These are phyloP conservation scores for Acanthamoeba polyphaga DNA, from an alignment of 208 protist genomes.

Conservation along the genomic window DNA sequence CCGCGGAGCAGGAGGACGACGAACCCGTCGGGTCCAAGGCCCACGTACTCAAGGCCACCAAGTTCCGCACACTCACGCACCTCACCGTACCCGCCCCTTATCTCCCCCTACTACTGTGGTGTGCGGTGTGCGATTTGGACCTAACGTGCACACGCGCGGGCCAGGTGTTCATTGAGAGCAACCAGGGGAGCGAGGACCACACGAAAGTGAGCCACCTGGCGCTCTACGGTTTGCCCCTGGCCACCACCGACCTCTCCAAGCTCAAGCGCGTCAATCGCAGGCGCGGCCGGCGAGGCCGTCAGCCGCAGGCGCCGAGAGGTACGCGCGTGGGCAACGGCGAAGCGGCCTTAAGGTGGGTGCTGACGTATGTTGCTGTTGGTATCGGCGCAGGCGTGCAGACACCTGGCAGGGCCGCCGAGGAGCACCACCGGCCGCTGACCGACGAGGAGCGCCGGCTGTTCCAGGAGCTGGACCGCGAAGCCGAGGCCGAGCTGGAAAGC, in stretches of 20 bases:
- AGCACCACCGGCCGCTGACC: background rate
- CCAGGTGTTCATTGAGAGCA: slow-evolving; percentile 47
- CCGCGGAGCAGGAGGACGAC: background rate
- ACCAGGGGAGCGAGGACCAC: background rate
- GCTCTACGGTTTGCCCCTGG: slow-evolving; percentile 31
- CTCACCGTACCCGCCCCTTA: background rate
- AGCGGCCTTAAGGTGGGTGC: too few species aligned
- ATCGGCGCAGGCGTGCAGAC: background rate
- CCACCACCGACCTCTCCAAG: slow-evolving; percentile 44
- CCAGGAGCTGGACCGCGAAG: background rate
- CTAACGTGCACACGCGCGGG: background rate
- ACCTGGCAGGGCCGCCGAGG: background rate
- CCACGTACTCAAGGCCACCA: slow-evolving; percentile 2
- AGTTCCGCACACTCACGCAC: slow-evolving; percentile 47
- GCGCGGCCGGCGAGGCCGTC: background rate
- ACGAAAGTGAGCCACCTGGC: slow-evolving; percentile 24
- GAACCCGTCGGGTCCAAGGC: background rate
- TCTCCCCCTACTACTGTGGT: background rate
- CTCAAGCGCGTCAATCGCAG: slow-evolving; percentile 32
- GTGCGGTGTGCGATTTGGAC: background rate
- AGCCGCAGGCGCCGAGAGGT: background rate
- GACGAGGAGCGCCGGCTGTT: background rate
- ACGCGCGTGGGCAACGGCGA: too few species aligned
- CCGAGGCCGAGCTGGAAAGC: background rate
- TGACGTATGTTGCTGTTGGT: too few species aligned